Conservation (phyloP, 305 asterid genomes). For the Ilex paraguariensis region DNA sequence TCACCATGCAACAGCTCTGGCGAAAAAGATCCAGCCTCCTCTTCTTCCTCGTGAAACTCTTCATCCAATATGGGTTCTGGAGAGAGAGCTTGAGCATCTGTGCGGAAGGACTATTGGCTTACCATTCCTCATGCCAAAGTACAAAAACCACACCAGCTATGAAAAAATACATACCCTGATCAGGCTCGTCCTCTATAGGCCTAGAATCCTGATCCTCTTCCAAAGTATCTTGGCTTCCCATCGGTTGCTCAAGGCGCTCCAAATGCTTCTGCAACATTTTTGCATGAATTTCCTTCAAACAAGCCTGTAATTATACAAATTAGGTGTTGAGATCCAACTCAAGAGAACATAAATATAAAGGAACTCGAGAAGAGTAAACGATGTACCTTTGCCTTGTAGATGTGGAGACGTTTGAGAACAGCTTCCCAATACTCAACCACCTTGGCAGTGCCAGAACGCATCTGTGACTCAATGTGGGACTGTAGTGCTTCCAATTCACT, state of each 20-base stretch:
- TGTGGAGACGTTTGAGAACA: slow-evolving; percentile 59
- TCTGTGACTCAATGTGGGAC: slow-evolving; percentile 57
- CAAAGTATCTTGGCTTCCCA: slow-evolving; percentile 27
- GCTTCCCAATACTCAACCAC: slow-evolving; percentile 81
- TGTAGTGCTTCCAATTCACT: slow-evolving; percentile 45
- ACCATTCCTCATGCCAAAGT: slow-evolving; percentile 11
- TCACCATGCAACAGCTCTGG: slow-evolving; percentile 74
- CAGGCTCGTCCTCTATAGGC: slow-evolving; percentile 34
- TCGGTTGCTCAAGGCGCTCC: slow-evolving; percentile 47
- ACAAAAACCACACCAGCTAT: background rate
- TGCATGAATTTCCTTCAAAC: slow-evolving; percentile 72
- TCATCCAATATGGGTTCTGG: slow-evolving; percentile 41
- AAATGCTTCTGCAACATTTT: slow-evolving; percentile 61
- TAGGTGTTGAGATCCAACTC: background rate
- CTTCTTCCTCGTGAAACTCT: background rate
- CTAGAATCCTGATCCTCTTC: slow-evolving; percentile 29
- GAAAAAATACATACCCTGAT: slow-evolving; percentile 32
- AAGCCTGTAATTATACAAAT: slow-evolving; percentile 26
- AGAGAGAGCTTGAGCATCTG: slow-evolving; percentile 33
- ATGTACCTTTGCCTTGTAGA: slow-evolving; percentile 59
- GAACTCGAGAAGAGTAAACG: background rate
- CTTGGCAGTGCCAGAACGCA: slow-evolving; percentile 71
- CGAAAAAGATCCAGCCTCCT: slow-evolving; percentile 67
- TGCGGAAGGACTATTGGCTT: slow-evolving; percentile 13
- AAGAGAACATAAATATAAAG: background rate